Evolutionary conservation across 768 basidiomycete species (phyloP).

Genomic region (Kwoniella botswanensis): DNA sequence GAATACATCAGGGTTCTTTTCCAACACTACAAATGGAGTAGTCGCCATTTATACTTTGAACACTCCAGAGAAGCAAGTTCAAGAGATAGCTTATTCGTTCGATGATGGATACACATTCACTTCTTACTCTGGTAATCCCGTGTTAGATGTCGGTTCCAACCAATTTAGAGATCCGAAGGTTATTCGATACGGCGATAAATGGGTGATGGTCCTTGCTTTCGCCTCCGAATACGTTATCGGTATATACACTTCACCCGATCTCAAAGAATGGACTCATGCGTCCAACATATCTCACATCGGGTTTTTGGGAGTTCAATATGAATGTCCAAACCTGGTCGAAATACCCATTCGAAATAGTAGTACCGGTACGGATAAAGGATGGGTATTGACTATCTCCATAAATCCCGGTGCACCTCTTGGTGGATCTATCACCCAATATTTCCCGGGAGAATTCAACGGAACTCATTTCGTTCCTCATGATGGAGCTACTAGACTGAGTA

Average conservation of each 20-base stretch:
- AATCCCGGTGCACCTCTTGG: constrained; percentile 42
- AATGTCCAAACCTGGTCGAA: constrained; percentile 47
- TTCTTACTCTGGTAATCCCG: constrained; percentile 44
- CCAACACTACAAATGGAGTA: constrained; percentile 37
- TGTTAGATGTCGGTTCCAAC: constrained; percentile 37
- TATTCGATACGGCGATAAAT: constrained; percentile 41
- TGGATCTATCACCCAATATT: constrained; percentile 44
- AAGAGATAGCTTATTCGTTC: constrained; percentile 45
- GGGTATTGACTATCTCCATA: constrained; percentile 35
- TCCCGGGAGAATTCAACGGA: constrained; percentile 45
- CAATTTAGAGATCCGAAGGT: constrained; percentile 56
- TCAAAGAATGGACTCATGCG: constrained; percentile 42
- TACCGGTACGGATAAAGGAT: constrained; percentile 12
- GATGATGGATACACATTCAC: constrained; percentile 50
- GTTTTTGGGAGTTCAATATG: constrained; percentile 40
- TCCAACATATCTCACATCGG: constrained; percentile 42
- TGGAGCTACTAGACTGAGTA: constrained; percentile 25
- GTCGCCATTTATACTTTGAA: constrained; percentile 55
- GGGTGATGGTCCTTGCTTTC: constrained; percentile 50
- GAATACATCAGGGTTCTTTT: constrained; percentile 55
- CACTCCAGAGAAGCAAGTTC: constrained; percentile 38
- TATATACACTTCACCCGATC: constrained; percentile 47
- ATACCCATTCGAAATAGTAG: constrained; percentile 30
- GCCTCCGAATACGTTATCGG: constrained; percentile 39
- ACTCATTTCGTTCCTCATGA: constrained; percentile 42